A percentile compares a stretch with the other conserved stretches of the same genome.
phyloP scores from a whole-genome alignment of 78 protist species.

The Protostelium mycophagum region DNA sequence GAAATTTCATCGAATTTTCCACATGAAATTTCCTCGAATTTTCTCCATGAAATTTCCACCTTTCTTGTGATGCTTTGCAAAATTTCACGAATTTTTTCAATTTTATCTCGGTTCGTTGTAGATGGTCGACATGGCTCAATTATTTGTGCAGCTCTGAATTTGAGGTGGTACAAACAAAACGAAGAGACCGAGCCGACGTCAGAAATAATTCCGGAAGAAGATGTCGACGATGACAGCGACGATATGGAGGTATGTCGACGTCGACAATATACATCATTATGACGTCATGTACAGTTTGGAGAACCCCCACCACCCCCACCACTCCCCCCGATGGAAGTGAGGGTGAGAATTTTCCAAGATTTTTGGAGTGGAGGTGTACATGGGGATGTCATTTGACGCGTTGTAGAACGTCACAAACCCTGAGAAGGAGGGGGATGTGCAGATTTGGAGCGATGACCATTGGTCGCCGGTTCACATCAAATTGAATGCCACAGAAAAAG shows the following conservation, averaged over 20 bases:
- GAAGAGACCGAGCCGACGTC: background rate
- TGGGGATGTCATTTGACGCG: background rate
- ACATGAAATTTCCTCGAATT: no score
- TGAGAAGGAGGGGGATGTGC: background rate
- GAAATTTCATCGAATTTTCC: no score
- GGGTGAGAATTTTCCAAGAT: background rate
- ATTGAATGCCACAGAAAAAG: background rate
- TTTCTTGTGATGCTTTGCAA: no score
- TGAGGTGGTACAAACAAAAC: background rate
- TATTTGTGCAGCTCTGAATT: no score
- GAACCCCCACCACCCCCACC: background rate
- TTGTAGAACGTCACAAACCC: background rate
- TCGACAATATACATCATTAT: background rate
- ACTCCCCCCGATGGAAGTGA: background rate
- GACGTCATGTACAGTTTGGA: no score
- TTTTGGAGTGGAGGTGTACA: no score
- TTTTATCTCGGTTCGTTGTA: no score
- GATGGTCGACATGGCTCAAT: no score
- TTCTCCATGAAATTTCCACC: no score
- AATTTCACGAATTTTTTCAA: no score
- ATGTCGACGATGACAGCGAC: background rate
- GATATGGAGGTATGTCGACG: background rate
- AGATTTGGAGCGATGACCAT: background rate
- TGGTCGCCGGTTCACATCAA: background rate
- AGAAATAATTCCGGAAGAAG: background rate